phyloP scores from a whole-genome alignment of 345 rosid genomes.

The Adansonia digitata region DNA sequence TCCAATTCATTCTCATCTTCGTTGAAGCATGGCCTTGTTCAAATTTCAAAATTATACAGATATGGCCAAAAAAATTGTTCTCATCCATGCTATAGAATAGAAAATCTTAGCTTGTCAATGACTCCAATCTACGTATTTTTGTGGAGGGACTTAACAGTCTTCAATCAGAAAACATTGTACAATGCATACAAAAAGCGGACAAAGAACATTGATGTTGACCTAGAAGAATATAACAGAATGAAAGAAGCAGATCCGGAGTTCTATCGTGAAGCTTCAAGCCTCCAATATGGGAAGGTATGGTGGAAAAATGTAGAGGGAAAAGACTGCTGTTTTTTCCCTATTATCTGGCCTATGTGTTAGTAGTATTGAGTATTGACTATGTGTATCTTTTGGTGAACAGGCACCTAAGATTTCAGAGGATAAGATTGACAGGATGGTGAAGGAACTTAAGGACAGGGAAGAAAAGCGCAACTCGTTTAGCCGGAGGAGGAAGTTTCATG shows the following conservation, averaged over 20 bases:
- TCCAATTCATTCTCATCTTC: background rate
- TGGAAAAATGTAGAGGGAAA: background rate
- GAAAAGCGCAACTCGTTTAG: conserved; percentile 77
- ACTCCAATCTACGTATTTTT: conserved; percentile 16
- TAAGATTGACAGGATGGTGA: conserved; percentile 76
- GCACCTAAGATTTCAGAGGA: conserved; percentile 76
- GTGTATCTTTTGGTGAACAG: conserved; percentile 32
- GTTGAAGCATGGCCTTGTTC: background rate
- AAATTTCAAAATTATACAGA: background rate
- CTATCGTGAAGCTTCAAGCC: conserved; percentile 50
- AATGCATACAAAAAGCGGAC: conserved; percentile 86
- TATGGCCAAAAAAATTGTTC: background rate
- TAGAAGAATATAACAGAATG: conserved; percentile 86
- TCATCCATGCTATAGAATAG: background rate
- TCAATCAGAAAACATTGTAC: conserved; percentile 87
- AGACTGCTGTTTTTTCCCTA: background rate
- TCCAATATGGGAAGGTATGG: conserved; percentile 6
- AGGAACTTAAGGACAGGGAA: conserved; percentile 72
- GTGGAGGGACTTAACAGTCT: conserved; percentile 29
- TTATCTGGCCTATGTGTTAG: background rate
- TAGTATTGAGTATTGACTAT: background rate
- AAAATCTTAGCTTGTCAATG: background rate
- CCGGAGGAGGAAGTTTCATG: conserved; percentile 80
- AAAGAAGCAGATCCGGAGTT: conserved; percentile 98
- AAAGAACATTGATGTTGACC: conserved; percentile 62